Percentiles rank a stretch among this genome's conserved stretches.
phyloP scores from a whole-genome alignment of 1,284 basidiomycete species.

The Phlebopus sp. region DNA sequence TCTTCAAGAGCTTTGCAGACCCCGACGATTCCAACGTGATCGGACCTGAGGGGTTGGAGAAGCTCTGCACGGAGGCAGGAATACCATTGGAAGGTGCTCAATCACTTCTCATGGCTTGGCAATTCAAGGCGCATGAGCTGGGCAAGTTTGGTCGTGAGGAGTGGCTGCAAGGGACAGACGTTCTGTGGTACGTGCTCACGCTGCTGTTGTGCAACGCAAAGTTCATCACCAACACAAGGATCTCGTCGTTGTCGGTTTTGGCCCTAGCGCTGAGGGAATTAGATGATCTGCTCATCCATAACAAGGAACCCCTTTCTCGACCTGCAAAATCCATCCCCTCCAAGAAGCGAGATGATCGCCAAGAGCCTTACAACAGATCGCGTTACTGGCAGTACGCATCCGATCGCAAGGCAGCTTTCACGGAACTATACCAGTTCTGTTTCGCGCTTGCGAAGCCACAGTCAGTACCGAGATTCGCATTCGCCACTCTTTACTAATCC shows the following conservation, averaged over 20 bases:
- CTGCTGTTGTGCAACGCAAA: background rate
- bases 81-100: slow-evolving; percentile 67
- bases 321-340: slow-evolving; percentile 23
- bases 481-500: slow-evolving; percentile 3
- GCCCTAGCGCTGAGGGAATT: slow-evolving; percentile 54
- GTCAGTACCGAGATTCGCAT: slow-evolving; percentile 40
- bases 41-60: slow-evolving; percentile 65
- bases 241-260: slow-evolving; percentile 53
- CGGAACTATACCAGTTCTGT: slow-evolving; percentile 64
- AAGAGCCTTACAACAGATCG: slow-evolving; percentile 54
- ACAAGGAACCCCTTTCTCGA: slow-evolving; percentile 37
- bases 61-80: slow-evolving; percentile 59
- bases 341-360: slow-evolving; percentile 32
- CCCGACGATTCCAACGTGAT: slow-evolving; percentile 54
- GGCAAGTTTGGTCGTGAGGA: slow-evolving; percentile 62
- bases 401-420: slow-evolving; percentile 52
- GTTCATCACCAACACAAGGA: slow-evolving; percentile 38
- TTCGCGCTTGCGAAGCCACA: slow-evolving; percentile 66
- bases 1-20: slow-evolving; percentile 68
- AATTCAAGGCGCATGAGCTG: slow-evolving; percentile 64
- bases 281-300: slow-evolving; percentile 56
- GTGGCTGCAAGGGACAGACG: slow-evolving; percentile 60
- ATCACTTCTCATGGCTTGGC: slow-evolving; percentile 73
- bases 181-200: slow-evolving; percentile 50
- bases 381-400: slow-evolving; percentile 49